Conservation (phyloP, 441 rosid species). For the Omphalea diandra region DNA sequence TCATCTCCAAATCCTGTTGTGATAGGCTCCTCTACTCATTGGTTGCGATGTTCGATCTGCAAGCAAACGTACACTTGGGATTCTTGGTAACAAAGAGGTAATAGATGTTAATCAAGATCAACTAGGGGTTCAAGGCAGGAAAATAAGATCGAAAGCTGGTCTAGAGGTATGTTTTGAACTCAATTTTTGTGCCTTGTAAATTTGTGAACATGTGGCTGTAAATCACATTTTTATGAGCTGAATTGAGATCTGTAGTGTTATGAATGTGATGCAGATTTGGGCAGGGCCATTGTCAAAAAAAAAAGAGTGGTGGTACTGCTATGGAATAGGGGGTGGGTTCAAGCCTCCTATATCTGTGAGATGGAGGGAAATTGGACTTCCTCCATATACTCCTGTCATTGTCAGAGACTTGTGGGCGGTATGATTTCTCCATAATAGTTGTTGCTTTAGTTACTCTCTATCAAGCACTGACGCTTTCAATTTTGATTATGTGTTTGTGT, state of each 20-base stretch:
- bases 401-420: conserved; percentile 63
- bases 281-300: conserved; percentile 36
- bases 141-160: conserved; percentile 39
- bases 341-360: conserved; percentile 45
- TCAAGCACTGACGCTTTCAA: too few relatives aligned
- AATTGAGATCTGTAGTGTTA: neutral
- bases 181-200: too few relatives aligned
- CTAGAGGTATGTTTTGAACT: conserved; percentile 36
- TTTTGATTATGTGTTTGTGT: too few relatives aligned
- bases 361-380: conserved; percentile 59
- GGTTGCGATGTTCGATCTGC: conserved; percentile 45
- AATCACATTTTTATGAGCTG: neutral
- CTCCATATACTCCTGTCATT: conserved; percentile 30
- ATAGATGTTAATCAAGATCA: conserved; percentile 53
- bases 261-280: conserved; percentile 39
- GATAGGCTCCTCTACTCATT: conserved; percentile 47
- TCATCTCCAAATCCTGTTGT: neutral
- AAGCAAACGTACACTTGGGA: conserved; percentile 28
- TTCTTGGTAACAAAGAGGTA: conserved; percentile 47
- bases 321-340: conserved; percentile 60
- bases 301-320: conserved; percentile 37
- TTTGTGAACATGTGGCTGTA: too few relatives aligned
- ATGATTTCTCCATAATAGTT: neutral
- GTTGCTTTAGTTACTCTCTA: too few relatives aligned
- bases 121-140: conserved; percentile 56